Evolutionary conservation across 805 yeast genomes (phyloP).

Genomic region (Tetrapisispora namnaoensis): DNA sequence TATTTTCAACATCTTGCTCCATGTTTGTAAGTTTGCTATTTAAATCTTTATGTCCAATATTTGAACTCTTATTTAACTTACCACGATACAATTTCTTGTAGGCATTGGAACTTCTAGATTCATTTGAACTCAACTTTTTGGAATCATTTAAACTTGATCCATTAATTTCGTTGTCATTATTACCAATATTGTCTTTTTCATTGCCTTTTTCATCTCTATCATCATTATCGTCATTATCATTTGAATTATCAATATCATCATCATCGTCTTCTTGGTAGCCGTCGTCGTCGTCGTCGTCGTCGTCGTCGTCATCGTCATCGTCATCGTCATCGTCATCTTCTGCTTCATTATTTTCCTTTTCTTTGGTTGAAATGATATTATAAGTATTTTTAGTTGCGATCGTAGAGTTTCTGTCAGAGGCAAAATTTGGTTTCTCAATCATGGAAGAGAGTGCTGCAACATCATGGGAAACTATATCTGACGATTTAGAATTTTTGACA

Average conservation of each 20-base stretch:
- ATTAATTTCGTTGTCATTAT: not conserved
- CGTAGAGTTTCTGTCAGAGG: not conserved
- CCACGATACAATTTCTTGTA: conserved; percentile 1
- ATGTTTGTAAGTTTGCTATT: not conserved
- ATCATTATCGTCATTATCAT: conserved; percentile 13
- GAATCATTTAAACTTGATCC: not conserved
- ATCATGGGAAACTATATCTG: not conserved
- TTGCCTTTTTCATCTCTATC: conserved; percentile 8
- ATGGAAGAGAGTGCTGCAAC: not conserved
- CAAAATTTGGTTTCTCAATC: not conserved
- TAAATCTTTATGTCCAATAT: not conserved
- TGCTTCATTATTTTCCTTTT: conserved; percentile 7
- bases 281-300: conserved; percentile 12
- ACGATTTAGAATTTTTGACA: not conserved
- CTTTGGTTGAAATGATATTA: conserved; percentile 1
- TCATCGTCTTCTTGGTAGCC: conserved; percentile 15
- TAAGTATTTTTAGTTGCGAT: not conserved
- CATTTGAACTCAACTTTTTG: not conserved
- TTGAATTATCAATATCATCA: conserved; percentile 13
- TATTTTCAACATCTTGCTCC: not conserved
- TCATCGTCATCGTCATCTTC: conserved; percentile 13
- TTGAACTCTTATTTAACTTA: not conserved
- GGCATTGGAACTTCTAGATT: not conserved
- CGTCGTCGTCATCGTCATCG: conserved; percentile 11
- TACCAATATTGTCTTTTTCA: conserved; percentile 4